These are phyloP conservation scores for Irpex lacteus DNA, from an alignment of 1,284 basidiomycete species.

Conservation along the genomic window DNA sequence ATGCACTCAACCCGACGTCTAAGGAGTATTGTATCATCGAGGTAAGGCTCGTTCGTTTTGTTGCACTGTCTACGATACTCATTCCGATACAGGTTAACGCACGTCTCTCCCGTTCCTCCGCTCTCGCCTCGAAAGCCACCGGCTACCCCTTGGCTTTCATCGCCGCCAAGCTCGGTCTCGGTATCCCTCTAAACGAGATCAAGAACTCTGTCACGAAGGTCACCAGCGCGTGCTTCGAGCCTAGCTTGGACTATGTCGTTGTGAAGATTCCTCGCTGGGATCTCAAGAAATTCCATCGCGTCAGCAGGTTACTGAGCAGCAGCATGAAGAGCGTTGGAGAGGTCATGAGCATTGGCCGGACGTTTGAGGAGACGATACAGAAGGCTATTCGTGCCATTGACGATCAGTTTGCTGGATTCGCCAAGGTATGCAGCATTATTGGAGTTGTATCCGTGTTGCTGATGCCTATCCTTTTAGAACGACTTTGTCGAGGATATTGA, in stretches of 20 bases:
- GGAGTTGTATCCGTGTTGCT: neutral
- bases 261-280: slow-evolving; percentile 99
- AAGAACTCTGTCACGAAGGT: slow-evolving; percentile 96
- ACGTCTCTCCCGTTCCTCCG: slow-evolving; percentile 97
- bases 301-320: slow-evolving; percentile 84
- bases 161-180: slow-evolving; percentile 95
- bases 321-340: slow-evolving; percentile 99
- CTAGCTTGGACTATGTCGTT: slow-evolving; percentile 94
- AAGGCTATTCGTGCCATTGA: slow-evolving; percentile 98
- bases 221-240: slow-evolving; percentile 97
- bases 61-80: neutral
- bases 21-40: slow-evolving; percentile 99
- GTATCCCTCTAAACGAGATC: slow-evolving; percentile 97
- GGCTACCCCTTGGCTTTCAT: slow-evolving; percentile 99
- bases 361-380: slow-evolving; percentile 98
- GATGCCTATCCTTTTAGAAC: slow-evolving; percentile 49
- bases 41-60: slow-evolving; percentile 35
- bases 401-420: slow-evolving; percentile 91
- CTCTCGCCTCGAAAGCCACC: slow-evolving; percentile 97
- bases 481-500: slow-evolving; percentile 82
- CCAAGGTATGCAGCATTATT: slow-evolving; percentile 52
- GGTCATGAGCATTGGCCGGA: slow-evolving; percentile 98
- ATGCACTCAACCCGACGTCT: slow-evolving; percentile 93
- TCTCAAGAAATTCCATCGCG: slow-evolving; percentile 94
- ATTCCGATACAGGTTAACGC: slow-evolving; percentile 77